phyloP scores from a whole-genome alignment of 305 asterid species.

The Fraxinus greggii region DNA sequence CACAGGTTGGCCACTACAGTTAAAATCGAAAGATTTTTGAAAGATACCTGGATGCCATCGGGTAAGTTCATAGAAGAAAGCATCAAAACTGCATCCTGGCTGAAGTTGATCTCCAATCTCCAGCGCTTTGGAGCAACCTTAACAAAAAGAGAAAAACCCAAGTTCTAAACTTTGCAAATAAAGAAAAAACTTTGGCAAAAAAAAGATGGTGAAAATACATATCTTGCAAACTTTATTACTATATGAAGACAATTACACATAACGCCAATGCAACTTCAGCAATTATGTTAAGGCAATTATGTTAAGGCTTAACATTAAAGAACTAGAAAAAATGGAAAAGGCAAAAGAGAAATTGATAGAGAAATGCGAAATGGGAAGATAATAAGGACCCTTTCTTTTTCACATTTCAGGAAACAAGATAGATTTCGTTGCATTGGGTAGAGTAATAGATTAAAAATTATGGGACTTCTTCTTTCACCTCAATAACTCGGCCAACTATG shows the following conservation, averaged over 20 bases:
- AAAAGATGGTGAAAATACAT: neutral
- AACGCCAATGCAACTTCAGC: neutral
- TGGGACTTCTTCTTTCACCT: constrained; percentile 41
- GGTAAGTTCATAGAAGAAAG: constrained; percentile 95
- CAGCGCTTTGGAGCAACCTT: constrained; percentile 96
- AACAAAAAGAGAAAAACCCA: neutral
- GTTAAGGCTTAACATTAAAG: neutral
- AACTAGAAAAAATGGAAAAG: neutral
- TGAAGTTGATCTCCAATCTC: constrained; percentile 86
- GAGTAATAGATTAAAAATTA: neutral
- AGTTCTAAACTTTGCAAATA: neutral
- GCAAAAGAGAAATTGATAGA: neutral
- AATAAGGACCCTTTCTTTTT: neutral
- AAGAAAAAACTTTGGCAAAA: neutral
- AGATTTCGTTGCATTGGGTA: neutral
- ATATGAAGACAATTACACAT: constrained; percentile 7
- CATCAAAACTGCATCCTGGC: constrained; percentile 92
- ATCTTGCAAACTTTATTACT: neutral
- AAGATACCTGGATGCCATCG: constrained; percentile 87
- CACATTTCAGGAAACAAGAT: neutral
- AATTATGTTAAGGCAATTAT: neutral
- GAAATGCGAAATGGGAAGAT: neutral
- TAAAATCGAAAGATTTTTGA: neutral
- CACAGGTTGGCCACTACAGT: neutral
- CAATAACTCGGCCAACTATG: constrained; percentile 80